Percentiles rank a stretch among this genome's conserved stretches.
These are phyloP conservation scores for Corymbia maculata DNA, from an alignment of 345 rosid genomes.

Conservation along the genomic window DNA sequence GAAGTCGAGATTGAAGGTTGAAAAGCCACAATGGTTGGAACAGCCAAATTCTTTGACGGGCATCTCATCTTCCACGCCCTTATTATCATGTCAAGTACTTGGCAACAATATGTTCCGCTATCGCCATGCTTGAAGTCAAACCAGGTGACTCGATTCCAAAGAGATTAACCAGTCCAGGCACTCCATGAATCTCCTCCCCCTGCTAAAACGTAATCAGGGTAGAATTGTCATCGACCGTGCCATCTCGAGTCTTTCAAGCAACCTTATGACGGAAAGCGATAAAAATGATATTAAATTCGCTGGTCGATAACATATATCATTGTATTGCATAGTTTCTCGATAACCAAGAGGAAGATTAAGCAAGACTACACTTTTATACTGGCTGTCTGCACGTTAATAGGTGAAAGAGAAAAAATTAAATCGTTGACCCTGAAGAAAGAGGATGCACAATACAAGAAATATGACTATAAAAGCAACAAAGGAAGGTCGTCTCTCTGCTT, in stretches of 20 bases:
- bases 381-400: background rate
- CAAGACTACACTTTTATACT: background rate
- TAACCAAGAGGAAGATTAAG: background rate
- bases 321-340: background rate
- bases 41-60: background rate
- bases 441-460: background rate
- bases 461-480: background rate
- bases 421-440: background rate
- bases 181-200: slow-evolving; percentile 79
- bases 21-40: background rate
- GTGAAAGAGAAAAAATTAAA: background rate
- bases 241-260: background rate
- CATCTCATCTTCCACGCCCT: background rate
- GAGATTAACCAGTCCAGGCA: slow-evolving; percentile 82
- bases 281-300: background rate
- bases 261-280: background rate
- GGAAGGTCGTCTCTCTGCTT: background rate
- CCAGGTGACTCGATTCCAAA: slow-evolving; percentile 97
- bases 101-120: slow-evolving; percentile 66
- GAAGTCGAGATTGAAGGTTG: background rate
- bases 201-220: slow-evolving; percentile 5
- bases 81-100: slow-evolving; percentile 24
- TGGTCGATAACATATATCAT: background rate
- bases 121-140: slow-evolving; percentile 84
- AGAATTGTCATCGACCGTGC: background rate